A percentile compares a stretch with the other conserved stretches of the same genome.
Evolutionary conservation across 2,329 filamentous ascomycete genomes (phyloP).

Genomic region (Chalaropsis thielavioides): DNA sequence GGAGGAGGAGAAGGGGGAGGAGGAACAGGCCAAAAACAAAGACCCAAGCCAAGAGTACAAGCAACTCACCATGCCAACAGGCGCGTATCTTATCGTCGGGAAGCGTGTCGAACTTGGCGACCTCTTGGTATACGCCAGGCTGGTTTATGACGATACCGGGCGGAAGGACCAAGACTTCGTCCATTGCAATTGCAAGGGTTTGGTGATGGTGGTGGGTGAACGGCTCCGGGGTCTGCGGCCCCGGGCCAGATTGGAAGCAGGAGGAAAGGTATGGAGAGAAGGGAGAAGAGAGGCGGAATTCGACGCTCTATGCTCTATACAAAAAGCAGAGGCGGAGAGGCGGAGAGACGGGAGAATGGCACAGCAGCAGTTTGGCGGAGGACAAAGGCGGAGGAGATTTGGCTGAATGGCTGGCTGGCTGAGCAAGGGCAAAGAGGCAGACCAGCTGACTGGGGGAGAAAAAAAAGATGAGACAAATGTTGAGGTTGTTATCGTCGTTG

Average conservation of each 20-base stretch:
- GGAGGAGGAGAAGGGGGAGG: conserved; percentile 18
- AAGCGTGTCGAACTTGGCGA: conserved; percentile 37
- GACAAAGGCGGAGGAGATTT: background rate
- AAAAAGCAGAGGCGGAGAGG: background rate
- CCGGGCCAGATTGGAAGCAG: conserved; percentile 6
- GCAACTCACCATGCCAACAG: conserved; percentile 41
- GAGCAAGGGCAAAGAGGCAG: background rate
- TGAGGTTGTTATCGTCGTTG: background rate
- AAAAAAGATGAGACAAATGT: background rate
- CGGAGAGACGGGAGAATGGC: background rate
- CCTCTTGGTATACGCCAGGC: conserved; percentile 36
- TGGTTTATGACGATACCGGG: conserved; percentile 44
- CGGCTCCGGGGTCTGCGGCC: conserved; percentile 11
- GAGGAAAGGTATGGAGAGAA: background rate
- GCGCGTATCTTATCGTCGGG: conserved; percentile 39
- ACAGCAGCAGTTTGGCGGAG: background rate
- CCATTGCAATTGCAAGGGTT: background rate
- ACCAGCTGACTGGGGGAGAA: background rate
- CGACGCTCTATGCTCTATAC: background rate
- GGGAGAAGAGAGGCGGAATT: background rate
- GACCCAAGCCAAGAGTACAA: background rate
- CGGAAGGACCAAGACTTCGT: conserved; percentile 33
- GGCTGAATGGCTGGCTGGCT: background rate
- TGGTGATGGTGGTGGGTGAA: background rate
- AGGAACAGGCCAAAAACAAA: too few relatives aligned